phyloP scores from a whole-genome alignment of 2,329 filamentous ascomycete species.

The Claviceps paspali region DNA sequence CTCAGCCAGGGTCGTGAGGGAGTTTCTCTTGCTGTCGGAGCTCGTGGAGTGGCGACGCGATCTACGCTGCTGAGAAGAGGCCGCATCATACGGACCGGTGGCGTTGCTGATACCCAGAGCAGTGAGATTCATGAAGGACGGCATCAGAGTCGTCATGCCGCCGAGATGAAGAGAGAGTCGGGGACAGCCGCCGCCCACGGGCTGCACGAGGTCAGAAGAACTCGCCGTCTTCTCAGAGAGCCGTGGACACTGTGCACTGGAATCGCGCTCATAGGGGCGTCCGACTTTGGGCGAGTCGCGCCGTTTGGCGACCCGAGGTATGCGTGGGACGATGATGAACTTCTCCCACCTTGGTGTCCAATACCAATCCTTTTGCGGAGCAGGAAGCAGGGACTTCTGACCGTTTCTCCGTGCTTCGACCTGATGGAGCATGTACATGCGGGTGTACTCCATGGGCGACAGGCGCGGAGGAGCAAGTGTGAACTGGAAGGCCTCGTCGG shows the following conservation, averaged over 20 bases:
- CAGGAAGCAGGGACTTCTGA: conserved; percentile 14
- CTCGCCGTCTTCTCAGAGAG: conserved; percentile 4
- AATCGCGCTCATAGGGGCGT: not conserved
- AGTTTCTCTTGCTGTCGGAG: conserved; percentile 1
- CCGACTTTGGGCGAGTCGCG: not conserved
- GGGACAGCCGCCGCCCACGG: conserved; percentile 9
- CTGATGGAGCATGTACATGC: conserved; percentile 20
- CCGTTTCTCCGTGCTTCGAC: conserved; percentile 13
- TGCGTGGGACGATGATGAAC: conserved; percentile 21
- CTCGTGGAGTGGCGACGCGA: not conserved
- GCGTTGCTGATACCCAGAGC: not conserved
- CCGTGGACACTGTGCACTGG: not conserved
- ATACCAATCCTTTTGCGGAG: conserved; percentile 15
- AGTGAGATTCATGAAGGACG: conserved; percentile 11
- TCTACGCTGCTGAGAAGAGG: not conserved
- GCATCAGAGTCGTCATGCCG: conserved; percentile 11
- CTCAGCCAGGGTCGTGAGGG: conserved; percentile 1
- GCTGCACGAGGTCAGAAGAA: not conserved
- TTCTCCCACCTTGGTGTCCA: conserved; percentile 22
- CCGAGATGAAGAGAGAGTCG: conserved; percentile 19
- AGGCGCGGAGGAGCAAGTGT: conserved; percentile 13
- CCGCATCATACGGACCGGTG: not conserved
- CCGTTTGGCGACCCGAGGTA: conserved; percentile 15
- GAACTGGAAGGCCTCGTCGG: not conserved
- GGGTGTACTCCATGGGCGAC: conserved; percentile 25